Evolutionary conservation across 1,284 basidiomycete species (phyloP).

Genomic region (Puccinia brachypodii): DNA sequence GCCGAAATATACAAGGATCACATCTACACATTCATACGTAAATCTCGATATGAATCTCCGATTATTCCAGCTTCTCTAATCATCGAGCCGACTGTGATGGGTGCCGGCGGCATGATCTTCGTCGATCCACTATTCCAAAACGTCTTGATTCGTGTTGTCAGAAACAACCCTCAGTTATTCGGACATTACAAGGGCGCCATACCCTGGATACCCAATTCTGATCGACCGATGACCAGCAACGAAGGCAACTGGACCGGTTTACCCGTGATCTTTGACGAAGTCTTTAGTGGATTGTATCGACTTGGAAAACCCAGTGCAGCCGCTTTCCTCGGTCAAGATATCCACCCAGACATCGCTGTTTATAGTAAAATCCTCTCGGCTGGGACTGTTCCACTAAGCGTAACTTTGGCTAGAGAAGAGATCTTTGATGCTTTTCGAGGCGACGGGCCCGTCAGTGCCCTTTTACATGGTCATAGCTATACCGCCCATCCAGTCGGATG

Average conservation of each 20-base stretch:
- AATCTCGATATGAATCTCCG: conserved; percentile 48
- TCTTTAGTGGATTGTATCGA: conserved; percentile 87
- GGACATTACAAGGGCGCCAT: conserved; percentile 48
- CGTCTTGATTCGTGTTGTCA: conserved; percentile 76
- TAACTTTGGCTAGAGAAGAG: conserved; percentile 74
- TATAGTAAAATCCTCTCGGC: conserved; percentile 94
- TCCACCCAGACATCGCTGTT: conserved; percentile 76
- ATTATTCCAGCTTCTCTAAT: conserved; percentile 69
- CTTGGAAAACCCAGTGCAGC: conserved; percentile 72
- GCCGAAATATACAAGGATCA: conserved; percentile 68
- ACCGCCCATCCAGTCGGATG: conserved; percentile 90
- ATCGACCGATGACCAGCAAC: conserved; percentile 19
- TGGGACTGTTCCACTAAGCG: conserved; percentile 81
- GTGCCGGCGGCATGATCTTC: conserved; percentile 95
- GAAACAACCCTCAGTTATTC: conserved; percentile 62
- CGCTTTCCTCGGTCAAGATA: conserved; percentile 66
- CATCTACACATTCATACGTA: conserved; percentile 61
- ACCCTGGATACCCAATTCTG: conserved; percentile 19
- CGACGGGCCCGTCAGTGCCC: conserved; percentile 74
- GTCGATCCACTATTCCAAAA: conserved; percentile 96
- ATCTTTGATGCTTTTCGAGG: conserved; percentile 80
- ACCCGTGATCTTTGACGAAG: conserved; percentile 94
- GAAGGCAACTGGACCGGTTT: conserved; percentile 66
- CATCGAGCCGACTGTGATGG: conserved; percentile 88
- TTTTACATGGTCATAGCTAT: conserved; percentile 94